A percentile compares a stretch with the other conserved stretches of the same genome.
Evolutionary conservation across 2,329 filamentous ascomycete genomes (phyloP).

Genomic region (Hypoxylon rubiginosum): DNA sequence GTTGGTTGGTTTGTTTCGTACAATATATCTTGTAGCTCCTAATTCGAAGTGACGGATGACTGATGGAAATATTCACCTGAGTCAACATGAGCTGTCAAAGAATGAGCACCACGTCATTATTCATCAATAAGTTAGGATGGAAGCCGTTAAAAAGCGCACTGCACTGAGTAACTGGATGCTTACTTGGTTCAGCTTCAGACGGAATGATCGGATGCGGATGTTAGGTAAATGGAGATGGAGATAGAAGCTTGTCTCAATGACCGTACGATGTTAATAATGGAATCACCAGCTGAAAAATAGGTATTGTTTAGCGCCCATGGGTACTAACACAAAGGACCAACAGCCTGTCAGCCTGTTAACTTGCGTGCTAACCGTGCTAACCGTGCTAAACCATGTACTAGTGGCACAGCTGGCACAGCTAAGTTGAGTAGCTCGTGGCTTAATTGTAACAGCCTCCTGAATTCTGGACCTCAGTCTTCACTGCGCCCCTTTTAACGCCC

Average conservation of each 20-base stretch:
- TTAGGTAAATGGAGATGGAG: too few species aligned
- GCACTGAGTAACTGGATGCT: neutral
- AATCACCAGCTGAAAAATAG: too few species aligned
- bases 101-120: neutral
- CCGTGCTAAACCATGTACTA: neutral
- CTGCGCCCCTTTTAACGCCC: too few species aligned
- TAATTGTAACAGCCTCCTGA: slow-evolving; percentile 3
- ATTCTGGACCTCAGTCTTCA: neutral
- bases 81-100: neutral
- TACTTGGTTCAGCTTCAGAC: neutral
- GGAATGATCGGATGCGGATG: neutral
- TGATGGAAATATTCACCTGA: neutral
- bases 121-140: neutral
- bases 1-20: neutral
- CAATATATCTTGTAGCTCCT: neutral
- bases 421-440: neutral
- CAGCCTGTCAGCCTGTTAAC: neutral
- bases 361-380: too few species aligned
- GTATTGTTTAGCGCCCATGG: neutral
- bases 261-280: neutral
- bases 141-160: neutral
- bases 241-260: neutral
- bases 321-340: neutral
- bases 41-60: too few species aligned
- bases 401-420: neutral